phyloP scores from a whole-genome alignment of 768 basidiomycete species.

The Boletus reticuloceps region DNA sequence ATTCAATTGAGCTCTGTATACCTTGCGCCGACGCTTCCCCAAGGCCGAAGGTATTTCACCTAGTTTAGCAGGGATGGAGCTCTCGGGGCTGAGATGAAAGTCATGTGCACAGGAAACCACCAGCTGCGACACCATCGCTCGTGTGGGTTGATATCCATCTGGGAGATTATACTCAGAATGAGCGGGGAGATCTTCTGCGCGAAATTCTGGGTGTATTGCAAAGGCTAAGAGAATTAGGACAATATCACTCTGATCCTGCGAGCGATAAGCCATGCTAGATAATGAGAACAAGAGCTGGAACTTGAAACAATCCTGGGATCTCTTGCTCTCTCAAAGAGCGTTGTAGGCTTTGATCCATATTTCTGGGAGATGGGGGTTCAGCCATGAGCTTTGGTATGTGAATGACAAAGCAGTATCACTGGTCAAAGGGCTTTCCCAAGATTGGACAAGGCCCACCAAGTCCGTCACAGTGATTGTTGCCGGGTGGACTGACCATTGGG shows the following conservation, averaged over 20 bases:
- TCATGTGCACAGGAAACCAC: not conserved
- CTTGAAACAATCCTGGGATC: constrained; percentile 7
- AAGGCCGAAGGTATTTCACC: not conserved
- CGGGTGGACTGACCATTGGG: not conserved
- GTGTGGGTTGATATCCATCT: not conserved
- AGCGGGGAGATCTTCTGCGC: constrained; percentile 3
- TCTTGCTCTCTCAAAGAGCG: constrained; percentile 13
- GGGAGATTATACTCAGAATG: not conserved
- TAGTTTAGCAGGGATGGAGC: too few relatives aligned
- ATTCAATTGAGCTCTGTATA: not conserved
- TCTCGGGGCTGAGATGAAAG: not conserved
- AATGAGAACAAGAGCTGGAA: constrained; percentile 32
- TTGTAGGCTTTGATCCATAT: constrained; percentile 31
- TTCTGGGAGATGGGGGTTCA: constrained; percentile 14
- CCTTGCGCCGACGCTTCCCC: not conserved
- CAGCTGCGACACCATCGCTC: not conserved
- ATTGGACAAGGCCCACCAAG: constrained; percentile 10
- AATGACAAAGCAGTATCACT: constrained; percentile 3
- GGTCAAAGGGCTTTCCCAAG: not conserved
- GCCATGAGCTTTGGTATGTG: constrained; percentile 29
- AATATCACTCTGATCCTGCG: constrained; percentile 1
- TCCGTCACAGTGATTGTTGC: not conserved
- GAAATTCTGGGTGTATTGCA: constrained; percentile 8
- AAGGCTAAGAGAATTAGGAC: constrained; percentile 32
- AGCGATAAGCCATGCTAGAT: constrained; percentile 31